These are phyloP conservation scores for Balansia obtecta DNA, from an alignment of 2,329 filamentous ascomycete species.

Conservation along the genomic window DNA sequence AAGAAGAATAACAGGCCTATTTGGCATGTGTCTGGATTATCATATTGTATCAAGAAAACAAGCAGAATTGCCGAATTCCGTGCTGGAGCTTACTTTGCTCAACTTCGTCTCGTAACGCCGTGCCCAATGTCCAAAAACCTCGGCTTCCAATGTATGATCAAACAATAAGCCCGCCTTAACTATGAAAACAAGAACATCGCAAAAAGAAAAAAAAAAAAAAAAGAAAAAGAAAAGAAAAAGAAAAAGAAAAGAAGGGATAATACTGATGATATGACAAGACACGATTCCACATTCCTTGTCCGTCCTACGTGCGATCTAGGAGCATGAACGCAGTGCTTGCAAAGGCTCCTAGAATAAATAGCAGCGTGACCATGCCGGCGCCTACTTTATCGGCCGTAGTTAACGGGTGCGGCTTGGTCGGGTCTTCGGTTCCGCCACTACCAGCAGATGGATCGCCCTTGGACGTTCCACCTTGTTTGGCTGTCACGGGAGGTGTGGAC, in stretches of 20 bases:
- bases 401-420: constrained; percentile 22
- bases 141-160: neutral
- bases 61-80: neutral
- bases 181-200: neutral
- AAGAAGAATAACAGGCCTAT: neutral
- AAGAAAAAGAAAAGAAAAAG: no score
- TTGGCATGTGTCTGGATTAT: neutral
- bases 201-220: no score
- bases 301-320: constrained; percentile 15
- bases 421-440: constrained; percentile 16
- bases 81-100: neutral
- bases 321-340: constrained; percentile 38
- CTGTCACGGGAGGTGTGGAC: constrained; percentile 34
- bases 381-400: constrained; percentile 39
- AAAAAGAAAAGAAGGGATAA: no score
- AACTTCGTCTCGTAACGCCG: neutral
- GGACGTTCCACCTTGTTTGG: constrained; percentile 46
- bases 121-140: neutral
- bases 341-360: constrained; percentile 34
- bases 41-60: neutral
- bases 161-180: neutral
- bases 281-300: no score
- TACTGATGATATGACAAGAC: neutral
- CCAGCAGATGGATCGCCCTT: constrained; percentile 29
- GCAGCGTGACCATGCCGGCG: constrained; percentile 42